Evolutionary conservation across 2,329 filamentous ascomycete species (phyloP).

Genomic region (Sclerotinia borealis): DNA sequence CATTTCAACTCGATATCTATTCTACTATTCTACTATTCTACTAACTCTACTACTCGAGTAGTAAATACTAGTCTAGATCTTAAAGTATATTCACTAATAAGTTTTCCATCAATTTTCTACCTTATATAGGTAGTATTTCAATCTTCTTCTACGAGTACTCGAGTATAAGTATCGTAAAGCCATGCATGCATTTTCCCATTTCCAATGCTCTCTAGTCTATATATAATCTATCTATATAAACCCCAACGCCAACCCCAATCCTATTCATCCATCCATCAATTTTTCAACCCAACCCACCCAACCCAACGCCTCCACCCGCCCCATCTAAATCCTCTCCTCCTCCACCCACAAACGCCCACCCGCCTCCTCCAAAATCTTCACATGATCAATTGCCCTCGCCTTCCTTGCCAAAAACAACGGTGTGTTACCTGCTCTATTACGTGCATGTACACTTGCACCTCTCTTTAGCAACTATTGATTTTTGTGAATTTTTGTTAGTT

Average conservation of each 20-base stretch:
- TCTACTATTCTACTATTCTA: too few species aligned
- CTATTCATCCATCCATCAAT: neutral
- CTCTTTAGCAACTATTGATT: conserved; percentile 40
- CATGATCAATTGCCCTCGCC: conserved; percentile 48
- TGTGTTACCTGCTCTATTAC: conserved; percentile 60
- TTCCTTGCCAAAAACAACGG: conserved; percentile 58
- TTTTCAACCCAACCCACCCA: neutral
- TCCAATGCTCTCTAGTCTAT: too few species aligned
- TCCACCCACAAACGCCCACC: conserved; percentile 55
- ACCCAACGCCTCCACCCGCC: neutral
- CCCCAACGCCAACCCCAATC: neutral
- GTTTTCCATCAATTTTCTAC: too few species aligned
- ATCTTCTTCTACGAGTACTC: too few species aligned
- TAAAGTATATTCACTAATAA: too few species aligned
- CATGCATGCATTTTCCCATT: too few species aligned
- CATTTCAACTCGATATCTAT: too few species aligned
- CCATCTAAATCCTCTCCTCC: conserved; percentile 37
- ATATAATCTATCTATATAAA: neutral
- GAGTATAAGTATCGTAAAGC: too few species aligned
- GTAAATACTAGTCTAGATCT: too few species aligned
- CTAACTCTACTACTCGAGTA: too few species aligned
- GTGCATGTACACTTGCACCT: conserved; percentile 61
- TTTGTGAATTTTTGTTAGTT: too few species aligned
- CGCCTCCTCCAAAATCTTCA: conserved; percentile 49
- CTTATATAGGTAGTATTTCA: too few species aligned